phyloP scores from a whole-genome alignment of 148 eudicot species.

The Tetragonia tetragonoides region DNA sequence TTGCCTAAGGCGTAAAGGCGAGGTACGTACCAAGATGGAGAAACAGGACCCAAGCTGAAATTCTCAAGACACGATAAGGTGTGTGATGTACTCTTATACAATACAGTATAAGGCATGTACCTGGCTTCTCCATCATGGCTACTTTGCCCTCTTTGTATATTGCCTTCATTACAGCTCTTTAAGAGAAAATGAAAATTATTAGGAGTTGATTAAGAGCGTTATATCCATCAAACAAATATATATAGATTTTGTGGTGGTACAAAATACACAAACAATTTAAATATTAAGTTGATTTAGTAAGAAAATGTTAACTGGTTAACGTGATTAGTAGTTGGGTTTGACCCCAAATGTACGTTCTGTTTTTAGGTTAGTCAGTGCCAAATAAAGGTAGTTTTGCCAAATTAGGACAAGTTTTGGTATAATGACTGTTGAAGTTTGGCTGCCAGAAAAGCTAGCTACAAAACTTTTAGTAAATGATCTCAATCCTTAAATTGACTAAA shows the following conservation, averaged over 20 bases:
- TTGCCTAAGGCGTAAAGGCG: slow-evolving; percentile 20
- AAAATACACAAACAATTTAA: background rate
- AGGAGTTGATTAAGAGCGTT: background rate
- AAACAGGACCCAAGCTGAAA: slow-evolving; percentile 45
- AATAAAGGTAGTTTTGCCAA: slow-evolving; percentile 19
- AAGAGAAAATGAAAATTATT: background rate
- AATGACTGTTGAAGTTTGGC: slow-evolving; percentile 52
- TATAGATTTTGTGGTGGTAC: background rate
- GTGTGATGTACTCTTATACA: background rate
- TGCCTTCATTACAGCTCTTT: background rate
- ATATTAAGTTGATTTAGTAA: background rate
- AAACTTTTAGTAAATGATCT: no score
- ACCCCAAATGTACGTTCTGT: slow-evolving; percentile 20
- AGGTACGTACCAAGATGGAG: slow-evolving; percentile 42
- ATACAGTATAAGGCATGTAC: slow-evolving; percentile 56
- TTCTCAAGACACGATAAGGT: background rate
- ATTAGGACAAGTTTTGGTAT: slow-evolving; percentile 15
- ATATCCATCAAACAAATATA: slow-evolving; percentile 6
- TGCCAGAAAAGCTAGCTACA: slow-evolving; percentile 24
- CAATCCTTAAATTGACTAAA: no score
- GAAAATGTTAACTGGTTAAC: slow-evolving; percentile 11
- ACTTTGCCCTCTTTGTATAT: slow-evolving; percentile 11
- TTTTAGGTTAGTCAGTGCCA: slow-evolving; percentile 12
- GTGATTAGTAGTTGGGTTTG: slow-evolving; percentile 15
- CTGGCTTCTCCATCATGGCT: slow-evolving; percentile 59